Percentiles rank a stretch among this genome's conserved stretches.
These are phyloP conservation scores for Orbilia ellipsospora DNA, from an alignment of 2,329 filamentous ascomycete species.

Conservation along the genomic window DNA sequence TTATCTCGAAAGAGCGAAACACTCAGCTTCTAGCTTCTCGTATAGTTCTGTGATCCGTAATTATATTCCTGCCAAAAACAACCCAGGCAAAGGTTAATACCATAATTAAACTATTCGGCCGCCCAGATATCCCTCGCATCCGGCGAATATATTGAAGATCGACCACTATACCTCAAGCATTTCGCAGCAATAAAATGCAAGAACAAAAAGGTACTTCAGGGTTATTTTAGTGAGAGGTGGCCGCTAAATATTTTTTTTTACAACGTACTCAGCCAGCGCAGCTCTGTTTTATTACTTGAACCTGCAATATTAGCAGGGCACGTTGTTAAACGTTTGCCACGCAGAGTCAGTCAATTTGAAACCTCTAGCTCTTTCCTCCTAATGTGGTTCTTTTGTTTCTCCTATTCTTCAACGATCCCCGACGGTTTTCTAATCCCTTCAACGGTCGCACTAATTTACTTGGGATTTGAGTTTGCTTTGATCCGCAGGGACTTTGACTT, in stretches of 20 bases:
- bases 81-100: too few species aligned
- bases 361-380: conserved; percentile 24
- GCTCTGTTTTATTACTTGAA: conserved; percentile 12
- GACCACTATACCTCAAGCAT: conserved; percentile 39
- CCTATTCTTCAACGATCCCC: conserved; percentile 27
- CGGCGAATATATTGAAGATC: conserved; percentile 49
- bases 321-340: conserved; percentile 48
- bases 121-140: conserved; percentile 30
- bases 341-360: conserved; percentile 54
- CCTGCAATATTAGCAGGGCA: conserved; percentile 30
- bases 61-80: too few species aligned
- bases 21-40: too few species aligned
- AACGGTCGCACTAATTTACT: conserved; percentile 8
- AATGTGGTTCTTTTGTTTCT: conserved; percentile 22
- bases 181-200: neutral
- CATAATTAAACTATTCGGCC: neutral
- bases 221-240: too few species aligned
- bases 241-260: conserved; percentile 10
- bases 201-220: too few species aligned
- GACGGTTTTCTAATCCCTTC: conserved; percentile 25
- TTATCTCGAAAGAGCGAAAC: conserved; percentile 7
- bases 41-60: too few species aligned
- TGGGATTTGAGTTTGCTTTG: conserved; percentile 24
- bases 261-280: conserved; percentile 12
- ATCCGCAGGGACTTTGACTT: conserved; percentile 4